A percentile compares a stretch with the other conserved stretches of the same genome.
Conservation (phyloP, 768 basidiomycete genomes). For the Galerina sulciceps region DNA sequence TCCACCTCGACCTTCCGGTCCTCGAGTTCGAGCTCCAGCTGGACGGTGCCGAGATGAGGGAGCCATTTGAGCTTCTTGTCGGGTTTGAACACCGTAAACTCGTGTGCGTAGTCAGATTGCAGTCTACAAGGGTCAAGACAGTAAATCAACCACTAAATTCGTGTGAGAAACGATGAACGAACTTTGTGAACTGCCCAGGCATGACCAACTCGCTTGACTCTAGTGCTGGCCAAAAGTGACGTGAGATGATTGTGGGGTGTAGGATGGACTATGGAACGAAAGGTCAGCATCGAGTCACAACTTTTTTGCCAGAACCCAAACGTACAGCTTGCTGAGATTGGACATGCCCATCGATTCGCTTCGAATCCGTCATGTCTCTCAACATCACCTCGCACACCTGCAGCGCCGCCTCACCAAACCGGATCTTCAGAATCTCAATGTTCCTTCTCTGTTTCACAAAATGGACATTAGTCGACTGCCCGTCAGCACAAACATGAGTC, state of each 20-base stretch:
- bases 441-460: conserved; percentile 70
- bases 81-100: conserved; percentile 85
- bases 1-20: conserved; percentile 79
- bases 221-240: conserved; percentile 93
- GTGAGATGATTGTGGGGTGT: conserved; percentile 90
- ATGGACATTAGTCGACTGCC: neutral
- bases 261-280: conserved; percentile 57
- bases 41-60: conserved; percentile 85
- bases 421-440: conserved; percentile 92
- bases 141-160: neutral
- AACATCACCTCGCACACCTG: conserved; percentile 99
- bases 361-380: conserved; percentile 95
- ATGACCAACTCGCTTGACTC: conserved; percentile 74
- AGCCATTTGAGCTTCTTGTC: conserved; percentile 92
- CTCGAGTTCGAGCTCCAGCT: conserved; percentile 78
- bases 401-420: conserved; percentile 91
- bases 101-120: conserved; percentile 75
- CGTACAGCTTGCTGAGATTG: conserved; percentile 74
- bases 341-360: conserved; percentile 85
- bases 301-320: too few relatives aligned
- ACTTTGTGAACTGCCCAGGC: conserved; percentile 87
- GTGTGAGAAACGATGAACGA: conserved; percentile 26
- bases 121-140: conserved; percentile 44
- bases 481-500: neutral
- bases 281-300: neutral